Base-by-base conservation (phyloP, 208 protist genomes). In the Crithidia bombi region DNA sequence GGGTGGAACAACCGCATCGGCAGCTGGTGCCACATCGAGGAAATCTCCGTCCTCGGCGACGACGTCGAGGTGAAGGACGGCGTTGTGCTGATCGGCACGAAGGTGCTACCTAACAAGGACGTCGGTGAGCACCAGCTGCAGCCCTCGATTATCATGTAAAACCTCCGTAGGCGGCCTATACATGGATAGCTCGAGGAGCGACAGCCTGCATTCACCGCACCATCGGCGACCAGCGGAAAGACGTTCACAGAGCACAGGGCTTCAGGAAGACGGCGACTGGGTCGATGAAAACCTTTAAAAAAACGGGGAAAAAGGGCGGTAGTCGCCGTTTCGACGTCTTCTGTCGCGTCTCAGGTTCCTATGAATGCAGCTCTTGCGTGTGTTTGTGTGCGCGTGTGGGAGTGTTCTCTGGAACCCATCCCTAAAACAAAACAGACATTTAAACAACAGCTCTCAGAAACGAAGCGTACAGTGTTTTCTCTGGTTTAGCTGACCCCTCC, bases 1-100 rank as follows among this genome's bases (percentile, higher is more conserved):
- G 98, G 97, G n/a, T 99, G 98, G 98, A 89, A 95, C 38, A 98
- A 93, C 73, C 75, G 69, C 14, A 89, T 99, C 41, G 95, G 97
- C 14, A 69, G 66, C 46, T 98, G 96, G 95, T 94, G 86, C 52
- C 92, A 97, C 69, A 93, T 99, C 71, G 92, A 97, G 56, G 93
- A 96, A 66, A 83, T 90, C 28, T 91, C 93, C n/a, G 97, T 99
- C 25, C 74, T 99, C 2, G 98, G 98, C 39, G 92, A 99, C 49
- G 97, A 99, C 63, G 97, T 99, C 0, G 73, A 92, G 25, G 77
- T 99, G 25, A 81, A 83, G 38, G 89, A 97, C 58, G 95, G 97
- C 83, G 46, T 98, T 21, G 90, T 92, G 59, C 67, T 98, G 28
- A 98, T 98, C 56, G 97, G 96, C 46, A 89, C 82, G 25, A 88